Base-by-base conservation (phyloP, 2,329 filamentous ascomycete species). In the Fusarium abutilonis region DNA sequence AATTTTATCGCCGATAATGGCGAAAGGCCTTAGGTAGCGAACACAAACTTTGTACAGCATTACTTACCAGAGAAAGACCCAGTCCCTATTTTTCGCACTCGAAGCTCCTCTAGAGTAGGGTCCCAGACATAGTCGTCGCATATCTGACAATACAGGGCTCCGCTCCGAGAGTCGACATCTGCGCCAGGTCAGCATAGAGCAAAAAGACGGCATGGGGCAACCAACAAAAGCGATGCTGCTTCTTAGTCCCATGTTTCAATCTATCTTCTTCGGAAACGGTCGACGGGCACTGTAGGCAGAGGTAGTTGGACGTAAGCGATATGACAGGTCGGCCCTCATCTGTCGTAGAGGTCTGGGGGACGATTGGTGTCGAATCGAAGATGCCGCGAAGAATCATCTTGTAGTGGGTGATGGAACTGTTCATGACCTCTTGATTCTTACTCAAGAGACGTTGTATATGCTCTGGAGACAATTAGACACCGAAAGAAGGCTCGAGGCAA, bases 81-180 rank as follows among this genome's bases (percentile, higher is more conserved):
- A 3, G 85, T 88, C 9, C 86, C 87, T 67, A 88, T 85, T 74
- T 91, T 91, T 53, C 87, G 83, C 38, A 91, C 77, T 58, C 91
- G 84, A 52, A 93, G 83, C 48, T 90, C 88, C 72, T 95, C 91
- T 6, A 95, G 80, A 6, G 89, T 90, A 6, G 90, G 89, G 67
- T 95, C 91, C 82, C 91, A 94, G 29, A 95, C 88, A 63, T 92
- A 87, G 73, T 95, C 91, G 71, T 90, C 86, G 72, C 91, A 95
- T 72, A 92, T 88, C 64, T 92, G 89, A 74, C 91, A 95, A 76
- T 89, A 94, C 7, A 95, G 78, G 45, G 86, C 83, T 35, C 91
- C 91, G 66, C 84, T 89, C 56, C 87, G 82, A 21, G 91, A 94
- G 71, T 95, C 91, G 35, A 93, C 89, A 72, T 90, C 90, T 93